Conservation (phyloP, 352 stramenopile species). For the Elongisporangium senticosum region DNA sequence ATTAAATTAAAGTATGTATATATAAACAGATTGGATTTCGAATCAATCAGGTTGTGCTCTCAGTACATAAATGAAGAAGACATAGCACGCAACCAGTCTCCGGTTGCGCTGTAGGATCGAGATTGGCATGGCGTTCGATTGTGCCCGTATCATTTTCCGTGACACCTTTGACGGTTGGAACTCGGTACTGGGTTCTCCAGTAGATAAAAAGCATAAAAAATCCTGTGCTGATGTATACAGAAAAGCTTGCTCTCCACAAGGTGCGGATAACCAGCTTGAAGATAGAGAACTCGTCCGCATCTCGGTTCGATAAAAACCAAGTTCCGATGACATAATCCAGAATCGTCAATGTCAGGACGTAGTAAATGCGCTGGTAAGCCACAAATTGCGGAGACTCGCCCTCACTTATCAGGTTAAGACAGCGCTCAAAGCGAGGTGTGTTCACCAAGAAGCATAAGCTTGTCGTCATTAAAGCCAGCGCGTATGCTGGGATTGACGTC, state of each 20-base stretch:
- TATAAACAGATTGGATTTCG: background rate
- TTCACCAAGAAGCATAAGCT: conserved; percentile 42
- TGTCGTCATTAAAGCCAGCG: conserved; percentile 27
- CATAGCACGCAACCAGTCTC: conserved; percentile 18
- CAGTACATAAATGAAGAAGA: conserved; percentile 22
- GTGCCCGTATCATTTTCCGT: background rate
- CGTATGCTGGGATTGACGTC: conserved; percentile 24
- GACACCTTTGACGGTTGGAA: conserved; percentile 16
- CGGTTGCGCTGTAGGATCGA: background rate
- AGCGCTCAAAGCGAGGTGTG: conserved; percentile 29
- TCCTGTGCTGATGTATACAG: background rate
- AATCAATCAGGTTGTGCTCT: background rate
- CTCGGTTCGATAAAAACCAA: background rate
- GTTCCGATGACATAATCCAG: conserved; percentile 5
- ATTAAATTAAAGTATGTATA: background rate
- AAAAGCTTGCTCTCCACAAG: background rate
- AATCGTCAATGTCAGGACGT: conserved; percentile 30
- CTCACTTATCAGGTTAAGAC: conserved; percentile 25
- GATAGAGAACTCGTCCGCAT: background rate
- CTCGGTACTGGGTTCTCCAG: conserved; percentile 33
- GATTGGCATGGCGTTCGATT: background rate
- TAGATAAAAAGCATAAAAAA: conserved; percentile 20
- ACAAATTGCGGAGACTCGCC: conserved; percentile 22
- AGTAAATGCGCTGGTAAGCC: conserved; percentile 40
- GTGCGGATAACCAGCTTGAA: conserved; percentile 3